Evolutionary conservation across 2,329 filamentous ascomycete species (phyloP).

Genomic region (Hypoxylon sp.): DNA sequence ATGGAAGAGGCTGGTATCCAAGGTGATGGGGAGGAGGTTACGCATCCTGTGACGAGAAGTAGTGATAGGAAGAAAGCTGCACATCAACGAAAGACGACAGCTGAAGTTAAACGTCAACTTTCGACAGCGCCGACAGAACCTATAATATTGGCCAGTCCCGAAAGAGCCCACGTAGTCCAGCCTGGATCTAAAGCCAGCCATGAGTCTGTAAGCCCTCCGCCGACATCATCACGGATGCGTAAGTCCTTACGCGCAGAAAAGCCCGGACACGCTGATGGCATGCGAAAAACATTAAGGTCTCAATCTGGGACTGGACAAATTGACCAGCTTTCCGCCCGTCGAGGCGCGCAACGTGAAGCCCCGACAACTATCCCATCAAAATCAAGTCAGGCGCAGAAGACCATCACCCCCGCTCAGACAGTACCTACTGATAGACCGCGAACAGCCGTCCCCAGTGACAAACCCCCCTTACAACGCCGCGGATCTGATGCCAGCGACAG

Average conservation of each 20-base stretch:
- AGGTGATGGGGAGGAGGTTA: slow-evolving; percentile 59
- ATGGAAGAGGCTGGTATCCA: slow-evolving; percentile 67
- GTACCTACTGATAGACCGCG: slow-evolving; percentile 19
- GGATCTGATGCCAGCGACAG: slow-evolving; percentile 80
- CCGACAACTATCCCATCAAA: slow-evolving; percentile 31
- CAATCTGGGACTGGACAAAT: slow-evolving; percentile 23
- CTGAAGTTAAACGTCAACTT: slow-evolving; percentile 30
- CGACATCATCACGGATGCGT: slow-evolving; percentile 56
- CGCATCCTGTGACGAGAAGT: slow-evolving; percentile 49
- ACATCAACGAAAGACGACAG: slow-evolving; percentile 54
- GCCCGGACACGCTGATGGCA: slow-evolving; percentile 40
- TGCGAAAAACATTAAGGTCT: slow-evolving; percentile 54
- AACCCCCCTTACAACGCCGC: slow-evolving; percentile 63
- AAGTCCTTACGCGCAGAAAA: slow-evolving; percentile 63
- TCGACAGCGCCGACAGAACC: slow-evolving; percentile 50
- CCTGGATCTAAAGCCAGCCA: slow-evolving; percentile 52
- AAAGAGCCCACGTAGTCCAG: slow-evolving; percentile 45
- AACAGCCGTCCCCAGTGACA: slow-evolving; percentile 29
- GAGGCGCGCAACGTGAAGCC: slow-evolving; percentile 27
- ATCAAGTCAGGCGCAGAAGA: slow-evolving; percentile 27
- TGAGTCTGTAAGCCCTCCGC: slow-evolving; percentile 37
- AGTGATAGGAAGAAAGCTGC: slow-evolving; percentile 58
- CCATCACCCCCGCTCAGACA: slow-evolving; percentile 23
- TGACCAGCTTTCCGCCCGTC: slow-evolving; percentile 24
- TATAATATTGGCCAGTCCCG: slow-evolving; percentile 27